A percentile compares a stretch with the other conserved stretches of the same genome.
phyloP scores from a whole-genome alignment of 305 asterid species.

The Solanum hybrid region DNA sequence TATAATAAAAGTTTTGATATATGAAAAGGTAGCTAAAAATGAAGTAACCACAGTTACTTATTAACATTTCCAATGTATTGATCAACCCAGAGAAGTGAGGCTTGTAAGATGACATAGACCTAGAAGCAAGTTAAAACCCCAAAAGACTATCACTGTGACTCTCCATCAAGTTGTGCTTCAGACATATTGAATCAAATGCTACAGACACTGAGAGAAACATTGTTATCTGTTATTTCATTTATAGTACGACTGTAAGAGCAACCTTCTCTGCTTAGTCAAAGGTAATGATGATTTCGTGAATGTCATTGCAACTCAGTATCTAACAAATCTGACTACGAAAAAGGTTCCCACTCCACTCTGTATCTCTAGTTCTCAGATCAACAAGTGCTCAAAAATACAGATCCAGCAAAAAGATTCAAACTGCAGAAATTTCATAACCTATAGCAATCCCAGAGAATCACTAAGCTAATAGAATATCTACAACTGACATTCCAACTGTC shows the following conservation, averaged over 20 bases:
- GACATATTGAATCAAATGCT: neutral
- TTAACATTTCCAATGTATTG: neutral
- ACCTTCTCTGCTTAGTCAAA: neutral
- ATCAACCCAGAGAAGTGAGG: neutral
- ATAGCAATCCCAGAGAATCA: neutral
- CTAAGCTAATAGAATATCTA: neutral
- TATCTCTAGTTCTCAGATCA: neutral
- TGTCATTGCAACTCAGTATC: neutral
- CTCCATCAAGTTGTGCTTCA: neutral
- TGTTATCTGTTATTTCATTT: neutral
- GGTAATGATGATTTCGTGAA: conserved; percentile 1
- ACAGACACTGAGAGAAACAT: neutral
- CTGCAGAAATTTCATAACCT: neutral
- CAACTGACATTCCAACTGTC: neutral
- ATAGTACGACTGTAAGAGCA: neutral
- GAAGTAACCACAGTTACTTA: neutral
- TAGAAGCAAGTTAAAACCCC: neutral
- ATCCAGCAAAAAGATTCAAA: neutral
- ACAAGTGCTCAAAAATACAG: neutral
- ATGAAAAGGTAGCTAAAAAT: neutral
- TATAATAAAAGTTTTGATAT: neutral
- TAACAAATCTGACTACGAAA: neutral
- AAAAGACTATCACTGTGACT: neutral
- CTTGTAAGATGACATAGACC: neutral
- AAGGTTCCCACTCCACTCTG: neutral